Base-by-base conservation (phyloP, 495 filamentous ascomycete species). In the Neohortaea acidophila region DNA sequence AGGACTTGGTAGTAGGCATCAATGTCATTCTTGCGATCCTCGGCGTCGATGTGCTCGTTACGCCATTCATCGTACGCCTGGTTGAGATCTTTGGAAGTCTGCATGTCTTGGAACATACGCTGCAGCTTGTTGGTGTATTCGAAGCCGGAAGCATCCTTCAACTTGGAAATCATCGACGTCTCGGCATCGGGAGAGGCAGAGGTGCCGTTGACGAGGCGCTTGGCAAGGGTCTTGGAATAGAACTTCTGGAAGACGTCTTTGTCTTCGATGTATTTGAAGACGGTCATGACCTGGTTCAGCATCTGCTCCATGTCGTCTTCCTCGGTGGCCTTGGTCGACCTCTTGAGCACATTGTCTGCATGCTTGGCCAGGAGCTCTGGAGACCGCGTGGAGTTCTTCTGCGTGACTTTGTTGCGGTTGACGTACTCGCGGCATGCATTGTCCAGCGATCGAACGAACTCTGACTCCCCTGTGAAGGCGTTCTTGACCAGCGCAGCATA, bases 161-260 rank as follows among this genome's bases (percentile, higher is more conserved):
- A 69, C 61, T 99, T 99, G 66, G 79, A 81, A 58, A 99, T 96
- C 89, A 99, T 99, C 58, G 82, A 94, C 0, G 85, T 94, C 61
- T 99, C 89, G 0, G 89, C 87, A 58, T 99, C 91, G 49, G 92
- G 85, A 11, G 87, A 94, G 1, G 87, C 86, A 1, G 89, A 94
- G 51, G 75, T 92, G 59, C 77, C 79, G 55, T 94, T 84, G 6
- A 99, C 91, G 38, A 99, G 63, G 42, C 89, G 82, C 57, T 92
- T 85, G 33, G 89, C 91, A 45, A 99, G 64, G 78, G 86, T 89
- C 34, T 87, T 81, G 7, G 91, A 91, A 60, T 99, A 99, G 61
- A 94, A 96, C 57, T 94, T 96, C 60, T 96, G 91, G 68, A 96
- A 99, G 5, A 99, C 89, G 57, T 99, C 89, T 63, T 96, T 96